phyloP scores from a whole-genome alignment of 1,284 basidiomycete species.

The Trametes versicolor region DNA sequence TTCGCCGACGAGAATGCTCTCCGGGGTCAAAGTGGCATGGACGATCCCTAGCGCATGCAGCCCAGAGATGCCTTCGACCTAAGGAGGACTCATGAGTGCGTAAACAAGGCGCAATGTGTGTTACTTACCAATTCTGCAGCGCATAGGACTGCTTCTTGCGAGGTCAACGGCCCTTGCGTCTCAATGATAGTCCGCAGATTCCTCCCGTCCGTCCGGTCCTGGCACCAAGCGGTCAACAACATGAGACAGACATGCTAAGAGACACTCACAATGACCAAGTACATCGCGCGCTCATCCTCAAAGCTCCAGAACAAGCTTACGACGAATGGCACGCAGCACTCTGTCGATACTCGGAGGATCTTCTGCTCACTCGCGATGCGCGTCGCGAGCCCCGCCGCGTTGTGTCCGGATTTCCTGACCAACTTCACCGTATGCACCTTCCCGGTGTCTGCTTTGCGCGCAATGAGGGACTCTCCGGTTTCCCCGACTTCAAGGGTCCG shows the following conservation, averaged over 20 bases:
- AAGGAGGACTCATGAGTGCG: neutral
- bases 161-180: slow-evolving; percentile 30
- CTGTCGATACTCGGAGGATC: slow-evolving; percentile 65
- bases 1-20: slow-evolving; percentile 69
- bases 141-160: slow-evolving; percentile 32
- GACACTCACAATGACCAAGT: slow-evolving; percentile 59
- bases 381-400: slow-evolving; percentile 52
- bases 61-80: slow-evolving; percentile 37
- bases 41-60: slow-evolving; percentile 42
- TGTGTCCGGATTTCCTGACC: slow-evolving; percentile 64
- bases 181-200: slow-evolving; percentile 30
- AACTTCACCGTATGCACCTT: slow-evolving; percentile 68
- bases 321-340: slow-evolving; percentile 66
- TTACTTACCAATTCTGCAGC: slow-evolving; percentile 40
- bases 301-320: slow-evolving; percentile 72
- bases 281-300: slow-evolving; percentile 69
- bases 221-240: neutral
- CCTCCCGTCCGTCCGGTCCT: slow-evolving; percentile 36
- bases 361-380: slow-evolving; percentile 59
- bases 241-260: neutral
- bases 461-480: slow-evolving; percentile 29
- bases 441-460: slow-evolving; percentile 36
- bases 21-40: slow-evolving; percentile 61
- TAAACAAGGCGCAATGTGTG: neutral
- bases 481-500: slow-evolving; percentile 14